Evolutionary conservation across 176 grass and related monocot species (phyloP).

Genomic region (Miscanthus lutarioriparius): DNA sequence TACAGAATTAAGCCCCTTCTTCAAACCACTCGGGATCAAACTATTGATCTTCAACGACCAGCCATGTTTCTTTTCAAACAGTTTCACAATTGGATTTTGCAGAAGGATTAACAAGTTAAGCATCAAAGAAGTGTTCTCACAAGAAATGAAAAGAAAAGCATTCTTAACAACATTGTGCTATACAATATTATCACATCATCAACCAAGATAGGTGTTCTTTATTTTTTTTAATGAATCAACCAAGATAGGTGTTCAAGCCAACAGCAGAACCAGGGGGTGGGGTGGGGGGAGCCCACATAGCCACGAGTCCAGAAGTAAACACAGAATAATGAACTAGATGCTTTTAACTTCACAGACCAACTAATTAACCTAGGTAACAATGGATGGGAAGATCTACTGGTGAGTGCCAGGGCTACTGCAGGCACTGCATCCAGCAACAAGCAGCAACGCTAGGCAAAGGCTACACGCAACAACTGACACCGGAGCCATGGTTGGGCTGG

Average conservation of each 20-base stretch:
- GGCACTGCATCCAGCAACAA: not conserved
- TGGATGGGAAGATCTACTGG: not conserved
- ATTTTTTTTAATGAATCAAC: not conserved
- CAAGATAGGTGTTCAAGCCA: not conserved
- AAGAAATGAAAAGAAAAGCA: not conserved
- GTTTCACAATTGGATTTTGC: not conserved
- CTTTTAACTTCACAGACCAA: not conserved
- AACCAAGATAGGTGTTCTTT: not conserved
- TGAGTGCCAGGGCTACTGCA: not conserved
- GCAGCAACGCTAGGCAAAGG: not conserved
- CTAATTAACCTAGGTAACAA: not conserved
- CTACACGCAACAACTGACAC: not conserved
- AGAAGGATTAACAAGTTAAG: not conserved
- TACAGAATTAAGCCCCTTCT: not conserved
- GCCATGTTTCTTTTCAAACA: not conserved
- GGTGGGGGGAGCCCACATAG: not conserved
- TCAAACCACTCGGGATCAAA: not conserved
- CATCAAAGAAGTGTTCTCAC: not conserved
- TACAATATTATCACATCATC: not conserved
- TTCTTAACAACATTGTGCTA: not conserved
- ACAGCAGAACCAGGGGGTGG: not conserved
- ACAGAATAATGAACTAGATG: not conserved
- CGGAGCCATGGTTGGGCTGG: not conserved
- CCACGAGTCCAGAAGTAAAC: not conserved
- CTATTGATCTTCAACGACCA: not conserved